Base-by-base conservation (phyloP, 257 asterid genomes). In the Solanum okadae region DNA sequence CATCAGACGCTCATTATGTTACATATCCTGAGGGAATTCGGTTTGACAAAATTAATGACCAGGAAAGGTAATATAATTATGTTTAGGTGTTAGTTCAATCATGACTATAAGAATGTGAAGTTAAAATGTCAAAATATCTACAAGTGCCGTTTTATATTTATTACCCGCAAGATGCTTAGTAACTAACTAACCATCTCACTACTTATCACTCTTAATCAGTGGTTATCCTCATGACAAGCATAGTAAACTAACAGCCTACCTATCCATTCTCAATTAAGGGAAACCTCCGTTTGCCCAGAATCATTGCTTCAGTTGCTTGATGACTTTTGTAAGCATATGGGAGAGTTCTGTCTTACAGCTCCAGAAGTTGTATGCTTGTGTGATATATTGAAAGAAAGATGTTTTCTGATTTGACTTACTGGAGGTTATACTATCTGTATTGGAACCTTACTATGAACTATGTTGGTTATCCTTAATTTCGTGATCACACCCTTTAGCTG, bases 21-120 rank as follows among this genome's bases (percentile, higher is more conserved):
- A 0, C 96, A 6, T 96, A 96, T 89, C 56, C 63, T n/a, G 95
- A 94, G 90, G 98, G 99, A 61, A 93, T 95, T 75, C 93, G 92
- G 86, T 95, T 96, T 76, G 93, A 93, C 86, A 92, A 68, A 88
- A 89, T 95, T 89, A 96, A 94, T 82, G 94, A 94, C 85, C 59
- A 89, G 89, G 86, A 93, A 89, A 93, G 95, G 98, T 94, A 87
- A 16, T n/a, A 22, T 63, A 61, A 52, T 42, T 65, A 56, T 49
- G 14, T 75, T 46, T 63, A 18, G 12, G 68, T 44, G 22, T 27
- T 86, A 29, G 35, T n/a, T 29, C 22, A 11, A 40, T 76, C 85
- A 42, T 46, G 85, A 77, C 83, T 82, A 11, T 77, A n/a, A 10
- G 71, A n/a, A 29, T 10, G 71, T n/a, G 71, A 65, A 65, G 33